These are phyloP conservation scores for Protomyces pachydermus DNA, from an alignment of 1,139 yeast species.

Conservation along the genomic window DNA sequence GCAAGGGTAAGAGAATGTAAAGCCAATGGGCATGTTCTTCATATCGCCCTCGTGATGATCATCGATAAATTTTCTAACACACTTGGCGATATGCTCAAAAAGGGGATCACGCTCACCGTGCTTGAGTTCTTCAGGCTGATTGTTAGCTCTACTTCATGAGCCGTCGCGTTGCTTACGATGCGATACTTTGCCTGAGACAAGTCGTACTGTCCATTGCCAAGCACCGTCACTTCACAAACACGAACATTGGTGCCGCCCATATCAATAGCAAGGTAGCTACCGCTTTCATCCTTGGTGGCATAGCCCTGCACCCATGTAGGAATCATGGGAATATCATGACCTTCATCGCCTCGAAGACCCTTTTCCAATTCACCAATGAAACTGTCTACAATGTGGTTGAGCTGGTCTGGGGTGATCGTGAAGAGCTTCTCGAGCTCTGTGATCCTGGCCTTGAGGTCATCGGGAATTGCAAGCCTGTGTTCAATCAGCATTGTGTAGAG, in stretches of 20 bases:
- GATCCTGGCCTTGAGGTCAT: conserved; percentile 56
- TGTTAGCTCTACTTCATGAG: not conserved
- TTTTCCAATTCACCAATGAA: conserved; percentile 68
- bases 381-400: conserved; percentile 63
- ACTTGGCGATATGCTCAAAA: conserved; percentile 81
- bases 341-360: conserved; percentile 53
- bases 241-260: conserved; percentile 78
- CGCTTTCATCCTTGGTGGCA: conserved; percentile 88
- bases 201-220: conserved; percentile 74
- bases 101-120: conserved; percentile 71
- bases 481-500: not conserved
- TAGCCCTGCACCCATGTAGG: conserved; percentile 93
- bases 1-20: conserved; percentile 93
- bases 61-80: conserved; percentile 59
- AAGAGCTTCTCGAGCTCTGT: conserved; percentile 58
- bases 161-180: conserved; percentile 38
- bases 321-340: conserved; percentile 62
- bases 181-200: conserved; percentile 53
- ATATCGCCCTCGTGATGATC: conserved; percentile 46
- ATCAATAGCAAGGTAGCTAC: conserved; percentile 87
- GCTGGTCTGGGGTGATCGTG: conserved; percentile 55
- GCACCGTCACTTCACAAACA: conserved; percentile 74
- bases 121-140: conserved; percentile 52
- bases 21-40: conserved; percentile 68
- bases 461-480: conserved; percentile 65